phyloP scores from a whole-genome alignment of 306 rosid species.

The Carpinus viminea region DNA sequence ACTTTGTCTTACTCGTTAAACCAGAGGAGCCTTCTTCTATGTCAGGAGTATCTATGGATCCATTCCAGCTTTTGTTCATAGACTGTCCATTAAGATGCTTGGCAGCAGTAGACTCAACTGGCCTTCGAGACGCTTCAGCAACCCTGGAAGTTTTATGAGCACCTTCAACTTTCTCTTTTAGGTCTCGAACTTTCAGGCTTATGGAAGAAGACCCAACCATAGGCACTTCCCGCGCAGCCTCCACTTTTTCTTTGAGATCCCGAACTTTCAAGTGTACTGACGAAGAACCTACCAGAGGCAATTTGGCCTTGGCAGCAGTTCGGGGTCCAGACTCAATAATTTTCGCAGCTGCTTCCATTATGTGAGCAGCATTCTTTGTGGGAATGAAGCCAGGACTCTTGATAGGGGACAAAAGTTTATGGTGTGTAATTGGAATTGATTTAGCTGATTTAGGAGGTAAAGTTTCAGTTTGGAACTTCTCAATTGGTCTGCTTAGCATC shows the following conservation, averaged over 20 bases:
- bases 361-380: conserved; percentile 75
- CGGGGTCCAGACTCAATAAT: conserved; percentile 76
- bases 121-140: conserved; percentile 55
- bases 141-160: conserved; percentile 50
- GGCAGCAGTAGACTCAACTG: conserved; percentile 70
- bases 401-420: conserved; percentile 89
- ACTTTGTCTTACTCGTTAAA: conserved; percentile 59
- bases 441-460: conserved; percentile 90
- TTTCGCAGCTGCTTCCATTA: conserved; percentile 97
- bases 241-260: conserved; percentile 71
- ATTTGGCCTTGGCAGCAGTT: conserved; percentile 49
- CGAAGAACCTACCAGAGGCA: conserved; percentile 56
- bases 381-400: conserved; percentile 78
- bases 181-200: conserved; percentile 51
- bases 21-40: conserved; percentile 51
- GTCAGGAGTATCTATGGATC: conserved; percentile 55
- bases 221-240: conserved; percentile 61
- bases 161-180: conserved; percentile 60
- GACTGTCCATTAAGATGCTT: conserved; percentile 82
- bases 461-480: conserved; percentile 92
- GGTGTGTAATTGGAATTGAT: conserved; percentile 89
- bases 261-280: conserved; percentile 69
- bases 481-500: conserved; percentile 62
- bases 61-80: conserved; percentile 90
- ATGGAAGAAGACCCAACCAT: conserved; percentile 55